Percentiles rank a stretch among this genome's conserved stretches.
phyloP scores from a whole-genome alignment of 768 basidiomycete genomes.

The Leccinum obscurum region DNA sequence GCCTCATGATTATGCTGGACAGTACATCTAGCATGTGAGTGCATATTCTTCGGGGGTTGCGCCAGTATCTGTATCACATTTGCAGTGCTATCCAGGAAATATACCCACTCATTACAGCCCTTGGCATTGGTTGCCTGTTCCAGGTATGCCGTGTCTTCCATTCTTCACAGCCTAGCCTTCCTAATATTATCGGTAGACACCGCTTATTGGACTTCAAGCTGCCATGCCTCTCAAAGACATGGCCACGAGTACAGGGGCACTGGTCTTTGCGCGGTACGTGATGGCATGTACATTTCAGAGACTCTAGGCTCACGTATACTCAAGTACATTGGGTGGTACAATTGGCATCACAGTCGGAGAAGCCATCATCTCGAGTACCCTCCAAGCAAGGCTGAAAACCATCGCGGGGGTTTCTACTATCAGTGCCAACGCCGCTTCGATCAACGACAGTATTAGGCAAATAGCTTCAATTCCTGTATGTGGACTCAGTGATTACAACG shows the following conservation, averaged over 20 bases:
- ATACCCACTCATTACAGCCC: slow-evolving; percentile 33
- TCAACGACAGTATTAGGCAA: slow-evolving; percentile 48
- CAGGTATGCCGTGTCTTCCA: slow-evolving; percentile 18
- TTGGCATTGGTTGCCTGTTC: slow-evolving; percentile 38
- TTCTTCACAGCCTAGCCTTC: not conserved
- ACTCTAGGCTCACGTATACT: not conserved
- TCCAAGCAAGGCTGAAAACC: slow-evolving; percentile 15
- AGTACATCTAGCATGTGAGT: slow-evolving; percentile 31
- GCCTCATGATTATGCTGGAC: slow-evolving; percentile 39
- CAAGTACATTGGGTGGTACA: slow-evolving; percentile 69
- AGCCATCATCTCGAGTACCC: slow-evolving; percentile 63
- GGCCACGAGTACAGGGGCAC: slow-evolving; percentile 42
- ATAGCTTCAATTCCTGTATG: slow-evolving; percentile 37
- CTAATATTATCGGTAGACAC: slow-evolving; percentile 17
- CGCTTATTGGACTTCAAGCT: slow-evolving; percentile 40
- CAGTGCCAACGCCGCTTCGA: slow-evolving; percentile 42
- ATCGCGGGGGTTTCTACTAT: slow-evolving; percentile 29
- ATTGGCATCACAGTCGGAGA: slow-evolving; percentile 75
- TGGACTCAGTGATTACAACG: not conserved
- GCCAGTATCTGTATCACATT: not conserved
- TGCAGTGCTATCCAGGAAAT: slow-evolving; percentile 33
- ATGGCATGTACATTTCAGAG: not conserved
- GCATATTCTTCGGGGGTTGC: not conserved
- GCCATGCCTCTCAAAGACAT: slow-evolving; percentile 48
- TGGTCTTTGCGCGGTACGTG: slow-evolving; percentile 34